phyloP scores from a whole-genome alignment of 768 basidiomycete genomes.

The Pisolithus tinctorius region DNA sequence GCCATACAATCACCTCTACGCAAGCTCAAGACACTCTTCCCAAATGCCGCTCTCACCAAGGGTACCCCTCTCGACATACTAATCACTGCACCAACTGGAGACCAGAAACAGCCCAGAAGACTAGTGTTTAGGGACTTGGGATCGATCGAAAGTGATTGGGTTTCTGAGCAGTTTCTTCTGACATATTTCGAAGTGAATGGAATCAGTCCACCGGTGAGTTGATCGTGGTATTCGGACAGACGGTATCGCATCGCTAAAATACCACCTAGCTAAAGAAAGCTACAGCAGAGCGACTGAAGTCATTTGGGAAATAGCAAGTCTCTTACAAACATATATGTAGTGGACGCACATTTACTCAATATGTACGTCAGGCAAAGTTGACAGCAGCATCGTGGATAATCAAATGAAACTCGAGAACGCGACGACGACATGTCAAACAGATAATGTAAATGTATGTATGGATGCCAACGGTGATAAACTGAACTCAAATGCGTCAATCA shows the following conservation, averaged over 20 bases:
- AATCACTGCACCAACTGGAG: constrained; percentile 45
- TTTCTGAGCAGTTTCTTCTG: constrained; percentile 64
- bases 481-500: constrained; percentile 12
- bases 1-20: constrained; percentile 56
- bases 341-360: too few species aligned
- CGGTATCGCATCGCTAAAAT: neutral
- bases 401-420: too few species aligned
- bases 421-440: neutral
- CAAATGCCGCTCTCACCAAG: constrained; percentile 61
- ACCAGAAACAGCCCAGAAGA: constrained; percentile 41
- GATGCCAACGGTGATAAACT: neutral
- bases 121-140: constrained; percentile 71
- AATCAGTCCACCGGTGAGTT: constrained; percentile 64
- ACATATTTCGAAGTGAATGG: constrained; percentile 70
- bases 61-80: constrained; percentile 64
- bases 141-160: constrained; percentile 64
- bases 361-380: too few species aligned
- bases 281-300: constrained; percentile 16
- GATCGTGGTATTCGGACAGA: neutral
- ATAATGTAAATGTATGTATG: neutral
- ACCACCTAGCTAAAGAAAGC: constrained; percentile 23
- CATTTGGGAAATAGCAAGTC: neutral
- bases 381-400: too few species aligned
- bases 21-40: constrained; percentile 71
- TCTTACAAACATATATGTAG: too few species aligned